Evolutionary conservation across 192 early-diverging fungal genomes (phyloP).

Genomic region (Mortierella alpina): DNA sequence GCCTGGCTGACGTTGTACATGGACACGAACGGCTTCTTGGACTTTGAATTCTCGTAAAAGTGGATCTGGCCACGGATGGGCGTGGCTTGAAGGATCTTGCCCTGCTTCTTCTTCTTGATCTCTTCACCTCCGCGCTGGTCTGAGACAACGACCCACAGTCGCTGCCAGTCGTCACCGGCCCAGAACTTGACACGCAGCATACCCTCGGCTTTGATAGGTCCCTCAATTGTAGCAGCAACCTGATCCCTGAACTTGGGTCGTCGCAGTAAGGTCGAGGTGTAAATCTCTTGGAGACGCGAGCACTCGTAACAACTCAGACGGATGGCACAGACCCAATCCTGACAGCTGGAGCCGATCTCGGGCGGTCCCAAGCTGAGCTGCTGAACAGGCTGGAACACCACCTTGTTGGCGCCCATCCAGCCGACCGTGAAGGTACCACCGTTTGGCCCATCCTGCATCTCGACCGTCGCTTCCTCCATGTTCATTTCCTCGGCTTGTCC

Average conservation of each 20-base stretch:
- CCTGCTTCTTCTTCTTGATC: conserved; percentile 58
- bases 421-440: conserved; percentile 72
- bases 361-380: conserved; percentile 61
- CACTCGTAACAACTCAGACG: conserved; percentile 82
- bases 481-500: conserved; percentile 78
- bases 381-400: conserved; percentile 60
- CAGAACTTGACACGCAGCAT: conserved; percentile 65
- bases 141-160: conserved; percentile 62
- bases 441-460: conserved; percentile 66
- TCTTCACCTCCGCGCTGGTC: conserved; percentile 62
- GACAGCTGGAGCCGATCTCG: conserved; percentile 61
- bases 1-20: conserved; percentile 66
- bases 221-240: conserved; percentile 63
- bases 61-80: conserved; percentile 61
- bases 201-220: conserved; percentile 65
- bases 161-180: conserved; percentile 60
- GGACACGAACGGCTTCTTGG: conserved; percentile 60
- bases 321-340: conserved; percentile 77
- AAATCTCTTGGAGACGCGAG: conserved; percentile 79
- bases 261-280: conserved; percentile 67
- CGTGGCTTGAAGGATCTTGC: conserved; percentile 54
- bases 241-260: conserved; percentile 57
- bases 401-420: conserved; percentile 77
- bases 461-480: conserved; percentile 73
- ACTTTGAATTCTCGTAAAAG: conserved; percentile 64